Percentiles rank a stretch among this genome's conserved stretches.
Conservation (phyloP, 164 flowering plant species). For the Piper betle region DNA sequence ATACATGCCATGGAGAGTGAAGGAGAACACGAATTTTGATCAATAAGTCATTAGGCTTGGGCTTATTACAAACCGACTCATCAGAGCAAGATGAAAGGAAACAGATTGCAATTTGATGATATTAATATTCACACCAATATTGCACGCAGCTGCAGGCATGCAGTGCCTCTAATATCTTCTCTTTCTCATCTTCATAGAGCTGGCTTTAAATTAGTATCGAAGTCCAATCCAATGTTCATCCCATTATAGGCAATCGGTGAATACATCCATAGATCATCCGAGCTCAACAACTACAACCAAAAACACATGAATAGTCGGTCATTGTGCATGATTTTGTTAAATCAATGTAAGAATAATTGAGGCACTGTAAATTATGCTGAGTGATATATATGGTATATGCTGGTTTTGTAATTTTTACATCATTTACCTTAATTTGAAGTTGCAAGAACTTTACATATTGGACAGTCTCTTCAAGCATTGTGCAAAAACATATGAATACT, state of each 20-base stretch:
- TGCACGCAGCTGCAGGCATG: not conserved
- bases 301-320: not conserved
- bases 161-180: not conserved
- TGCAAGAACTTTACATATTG: too few relatives aligned
- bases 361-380: too few relatives aligned
- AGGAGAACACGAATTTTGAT: not conserved
- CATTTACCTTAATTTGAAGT: too few relatives aligned
- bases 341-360: too few relatives aligned
- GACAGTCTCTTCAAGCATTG: too few relatives aligned
- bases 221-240: slow-evolving; percentile 54
- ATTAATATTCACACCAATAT: not conserved
- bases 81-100: not conserved
- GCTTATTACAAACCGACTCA: not conserved
- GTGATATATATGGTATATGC: too few relatives aligned
- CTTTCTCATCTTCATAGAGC: slow-evolving; percentile 13
- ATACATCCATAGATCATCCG: slow-evolving; percentile 97
- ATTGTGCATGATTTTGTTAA: too few relatives aligned
- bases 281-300: slow-evolving; percentile 59
- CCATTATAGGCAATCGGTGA: slow-evolving; percentile 93
- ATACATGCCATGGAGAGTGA: too few relatives aligned
- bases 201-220: slow-evolving; percentile 20
- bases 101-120: not conserved
- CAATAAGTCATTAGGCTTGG: not conserved
- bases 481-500: too few relatives aligned
- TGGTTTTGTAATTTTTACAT: too few relatives aligned